phyloP scores from a whole-genome alignment of 495 filamentous ascomycete species.

The Neurospora intermedia region DNA sequence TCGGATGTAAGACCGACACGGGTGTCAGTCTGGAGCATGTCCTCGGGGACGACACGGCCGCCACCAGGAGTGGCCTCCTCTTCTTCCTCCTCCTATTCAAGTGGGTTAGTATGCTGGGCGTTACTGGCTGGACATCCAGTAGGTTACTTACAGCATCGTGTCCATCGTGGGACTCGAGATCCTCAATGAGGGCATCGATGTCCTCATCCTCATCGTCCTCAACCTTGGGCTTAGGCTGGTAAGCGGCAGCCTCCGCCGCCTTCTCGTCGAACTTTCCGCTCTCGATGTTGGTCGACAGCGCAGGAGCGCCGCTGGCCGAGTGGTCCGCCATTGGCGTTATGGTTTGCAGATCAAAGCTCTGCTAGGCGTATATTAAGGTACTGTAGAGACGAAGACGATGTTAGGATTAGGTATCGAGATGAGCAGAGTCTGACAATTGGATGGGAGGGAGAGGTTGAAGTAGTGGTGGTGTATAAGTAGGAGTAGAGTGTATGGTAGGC shows the following conservation, averaged over 20 bases:
- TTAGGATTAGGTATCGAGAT: background rate
- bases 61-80: slow-evolving; percentile 39
- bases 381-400: background rate
- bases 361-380: slow-evolving; percentile 11
- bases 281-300: slow-evolving; percentile 44
- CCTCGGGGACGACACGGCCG: slow-evolving; percentile 48
- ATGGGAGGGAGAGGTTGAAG: background rate
- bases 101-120: slow-evolving; percentile 10
- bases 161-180: slow-evolving; percentile 69
- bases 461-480: background rate
- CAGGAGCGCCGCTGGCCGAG: slow-evolving; percentile 34
- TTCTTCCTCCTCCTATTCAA: slow-evolving; percentile 40
- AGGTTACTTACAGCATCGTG: slow-evolving; percentile 29
- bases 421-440: background rate
- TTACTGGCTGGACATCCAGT: background rate
- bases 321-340: slow-evolving; percentile 37
- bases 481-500: background rate
- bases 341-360: slow-evolving; percentile 26
- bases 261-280: slow-evolving; percentile 48
- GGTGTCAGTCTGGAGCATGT: slow-evolving; percentile 57
- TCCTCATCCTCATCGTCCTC: slow-evolving; percentile 55
- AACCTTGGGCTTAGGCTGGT: slow-evolving; percentile 22
- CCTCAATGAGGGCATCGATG: slow-evolving; percentile 72
- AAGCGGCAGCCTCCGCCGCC: slow-evolving; percentile 20
- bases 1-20: slow-evolving; percentile 55